Evolutionary conservation across 306 rosid genomes (phyloP).

Genomic region (Gillenia trifoliata): DNA sequence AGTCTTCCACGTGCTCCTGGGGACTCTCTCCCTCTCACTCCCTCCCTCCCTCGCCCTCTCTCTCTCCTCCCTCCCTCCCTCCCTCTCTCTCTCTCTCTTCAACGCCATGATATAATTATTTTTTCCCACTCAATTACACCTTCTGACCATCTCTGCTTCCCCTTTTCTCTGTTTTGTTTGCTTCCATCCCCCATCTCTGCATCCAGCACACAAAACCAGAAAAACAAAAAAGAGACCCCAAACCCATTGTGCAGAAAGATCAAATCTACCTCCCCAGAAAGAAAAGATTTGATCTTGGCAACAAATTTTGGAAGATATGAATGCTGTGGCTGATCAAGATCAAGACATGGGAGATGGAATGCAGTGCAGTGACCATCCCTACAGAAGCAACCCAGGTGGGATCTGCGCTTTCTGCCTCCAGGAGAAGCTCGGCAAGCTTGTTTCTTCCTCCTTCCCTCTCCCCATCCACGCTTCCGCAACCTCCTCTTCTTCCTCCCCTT

Average conservation of each 20-base stretch:
- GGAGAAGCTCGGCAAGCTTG: slow-evolving; percentile 88
- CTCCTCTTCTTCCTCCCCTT: slow-evolving; percentile 68
- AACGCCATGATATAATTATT: slow-evolving; percentile 3
- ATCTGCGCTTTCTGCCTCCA: slow-evolving; percentile 95
- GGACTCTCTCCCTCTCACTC: slow-evolving; percentile 28
- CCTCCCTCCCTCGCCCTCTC: neutral
- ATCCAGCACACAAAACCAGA: slow-evolving; percentile 16
- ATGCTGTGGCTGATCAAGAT: slow-evolving; percentile 26
- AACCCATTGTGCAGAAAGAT: neutral
- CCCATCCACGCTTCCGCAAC: slow-evolving; percentile 58
- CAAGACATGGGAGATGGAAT: slow-evolving; percentile 77
- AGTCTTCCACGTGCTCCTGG: slow-evolving; percentile 75
- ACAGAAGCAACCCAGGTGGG: slow-evolving; percentile 80
- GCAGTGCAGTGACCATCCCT: slow-evolving; percentile 87
- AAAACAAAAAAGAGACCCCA: neutral
- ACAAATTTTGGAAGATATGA: slow-evolving; percentile 35
- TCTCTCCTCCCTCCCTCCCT: neutral
- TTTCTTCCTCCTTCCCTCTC: slow-evolving; percentile 74
- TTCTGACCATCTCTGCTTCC: slow-evolving; percentile 21
- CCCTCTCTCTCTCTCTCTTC: neutral
- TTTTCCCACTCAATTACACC: slow-evolving; percentile 24
- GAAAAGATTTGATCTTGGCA: neutral
- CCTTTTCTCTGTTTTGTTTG: neutral
- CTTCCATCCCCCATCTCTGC: neutral
- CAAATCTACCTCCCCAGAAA: neutral